Percentiles rank a stretch among this genome's conserved stretches.
phyloP scores from a whole-genome alignment of 139 green algal genomes.

The Volvox africanus region DNA sequence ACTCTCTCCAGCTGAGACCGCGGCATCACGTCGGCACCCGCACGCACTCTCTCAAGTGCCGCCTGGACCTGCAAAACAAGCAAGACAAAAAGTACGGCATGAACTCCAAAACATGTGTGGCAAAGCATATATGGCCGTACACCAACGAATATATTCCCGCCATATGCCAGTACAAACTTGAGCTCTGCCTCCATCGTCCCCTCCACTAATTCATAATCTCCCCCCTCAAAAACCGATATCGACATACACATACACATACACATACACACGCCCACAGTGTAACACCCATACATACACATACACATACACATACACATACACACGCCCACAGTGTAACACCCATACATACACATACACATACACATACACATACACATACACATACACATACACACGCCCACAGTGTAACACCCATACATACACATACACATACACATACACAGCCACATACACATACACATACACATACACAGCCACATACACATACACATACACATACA shows the following conservation, averaged over 20 bases:
- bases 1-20: conserved; percentile 86
- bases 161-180: no score
- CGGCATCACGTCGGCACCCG: conserved; percentile 95
- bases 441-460: not conserved
- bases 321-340: not conserved
- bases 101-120: no score
- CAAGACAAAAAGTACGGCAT: no score
- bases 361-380: not conserved
- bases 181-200: no score
- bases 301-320: not conserved
- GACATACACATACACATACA: not conserved
- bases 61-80: conserved; percentile 65
- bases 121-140: no score
- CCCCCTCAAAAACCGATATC: no score
- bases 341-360: not conserved
- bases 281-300: not conserved
- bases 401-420: not conserved
- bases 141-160: no score
- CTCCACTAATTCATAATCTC: no score
- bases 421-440: not conserved
- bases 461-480: not conserved
- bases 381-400: not conserved
- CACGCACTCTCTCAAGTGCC: conserved; percentile 88
- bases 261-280: not conserved
- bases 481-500: not conserved